Evolutionary conservation across 192 early-diverging fungal species (phyloP).

Genomic region (Backusella macrospora): DNA sequence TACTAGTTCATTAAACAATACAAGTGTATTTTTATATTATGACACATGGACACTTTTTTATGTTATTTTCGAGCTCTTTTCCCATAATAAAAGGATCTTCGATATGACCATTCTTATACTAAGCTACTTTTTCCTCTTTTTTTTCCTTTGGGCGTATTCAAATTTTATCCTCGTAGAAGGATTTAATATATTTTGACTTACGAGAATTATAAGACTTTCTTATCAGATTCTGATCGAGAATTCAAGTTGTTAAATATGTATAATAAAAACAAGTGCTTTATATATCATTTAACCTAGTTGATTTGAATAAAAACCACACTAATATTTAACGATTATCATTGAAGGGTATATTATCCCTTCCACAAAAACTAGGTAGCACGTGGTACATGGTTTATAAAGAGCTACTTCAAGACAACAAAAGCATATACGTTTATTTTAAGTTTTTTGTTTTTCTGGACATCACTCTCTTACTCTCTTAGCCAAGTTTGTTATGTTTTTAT

Average conservation of each 20-base stretch:
- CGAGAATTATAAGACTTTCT: too few relatives aligned
- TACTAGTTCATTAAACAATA: not conserved
- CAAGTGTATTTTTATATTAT: too few relatives aligned
- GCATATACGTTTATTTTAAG: too few relatives aligned
- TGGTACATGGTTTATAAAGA: not conserved
- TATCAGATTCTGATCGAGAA: too few relatives aligned
- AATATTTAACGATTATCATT: too few relatives aligned
- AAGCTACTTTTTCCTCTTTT: not conserved
- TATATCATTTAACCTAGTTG: not conserved
- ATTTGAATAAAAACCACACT: not conserved
- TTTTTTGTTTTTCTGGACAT: not conserved
- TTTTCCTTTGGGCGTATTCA: not conserved
- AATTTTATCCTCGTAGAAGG: not conserved
- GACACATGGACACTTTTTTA: not conserved
- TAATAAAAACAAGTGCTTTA: not conserved
- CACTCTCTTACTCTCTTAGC: not conserved
- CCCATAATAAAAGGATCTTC: not conserved
- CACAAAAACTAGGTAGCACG: not conserved
- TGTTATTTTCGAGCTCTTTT: not conserved
- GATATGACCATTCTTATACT: not conserved
- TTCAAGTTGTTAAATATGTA: too few relatives aligned
- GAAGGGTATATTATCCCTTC: not conserved
- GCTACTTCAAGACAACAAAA: not conserved
- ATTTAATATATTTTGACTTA: not conserved
- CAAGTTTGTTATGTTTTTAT: constrained; percentile 1